Conservation (phyloP, 805 yeast genomes). For the Ogataea pignaliae region DNA sequence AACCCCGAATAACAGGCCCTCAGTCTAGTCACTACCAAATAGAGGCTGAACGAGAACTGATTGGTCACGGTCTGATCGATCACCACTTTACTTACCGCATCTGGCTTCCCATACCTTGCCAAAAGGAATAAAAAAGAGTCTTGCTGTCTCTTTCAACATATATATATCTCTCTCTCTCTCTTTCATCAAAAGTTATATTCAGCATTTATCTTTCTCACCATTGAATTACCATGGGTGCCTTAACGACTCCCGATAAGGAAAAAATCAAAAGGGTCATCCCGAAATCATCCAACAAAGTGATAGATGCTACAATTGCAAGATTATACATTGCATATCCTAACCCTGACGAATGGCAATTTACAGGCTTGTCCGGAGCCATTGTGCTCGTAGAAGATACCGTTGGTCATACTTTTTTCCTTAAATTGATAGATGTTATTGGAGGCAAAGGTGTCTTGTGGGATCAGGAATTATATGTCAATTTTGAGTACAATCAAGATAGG, state of each 20-base stretch:
- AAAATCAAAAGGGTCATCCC: slow-evolving; percentile 87
- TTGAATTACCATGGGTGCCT: background rate
- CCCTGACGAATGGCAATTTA: slow-evolving; percentile 73
- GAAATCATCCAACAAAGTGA: slow-evolving; percentile 76
- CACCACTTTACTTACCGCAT: too few relatives aligned
- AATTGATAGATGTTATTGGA: slow-evolving; percentile 80
- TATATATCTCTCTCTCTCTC: too few relatives aligned
- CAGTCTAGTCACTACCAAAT: too few relatives aligned
- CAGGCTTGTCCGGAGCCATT: slow-evolving; percentile 87
- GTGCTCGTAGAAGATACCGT: slow-evolving; percentile 87
- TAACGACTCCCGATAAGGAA: slow-evolving; percentile 69
- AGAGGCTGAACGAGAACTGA: too few relatives aligned
- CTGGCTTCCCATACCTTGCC: too few relatives aligned
- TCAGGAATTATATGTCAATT: slow-evolving; percentile 86
- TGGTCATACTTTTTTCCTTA: slow-evolving; percentile 89
- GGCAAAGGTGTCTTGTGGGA: slow-evolving; percentile 93
- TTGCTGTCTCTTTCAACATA: too few relatives aligned
- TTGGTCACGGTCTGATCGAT: too few relatives aligned
- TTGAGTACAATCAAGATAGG: slow-evolving; percentile 89
- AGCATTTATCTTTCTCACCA: too few relatives aligned
- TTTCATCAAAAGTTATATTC: too few relatives aligned
- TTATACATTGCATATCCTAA: slow-evolving; percentile 89
- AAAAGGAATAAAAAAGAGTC: too few relatives aligned
- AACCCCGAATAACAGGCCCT: too few relatives aligned
- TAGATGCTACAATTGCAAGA: slow-evolving; percentile 88